These are phyloP conservation scores for Seiridium unicorne DNA, from an alignment of 2,329 filamentous ascomycete species.

Conservation along the genomic window DNA sequence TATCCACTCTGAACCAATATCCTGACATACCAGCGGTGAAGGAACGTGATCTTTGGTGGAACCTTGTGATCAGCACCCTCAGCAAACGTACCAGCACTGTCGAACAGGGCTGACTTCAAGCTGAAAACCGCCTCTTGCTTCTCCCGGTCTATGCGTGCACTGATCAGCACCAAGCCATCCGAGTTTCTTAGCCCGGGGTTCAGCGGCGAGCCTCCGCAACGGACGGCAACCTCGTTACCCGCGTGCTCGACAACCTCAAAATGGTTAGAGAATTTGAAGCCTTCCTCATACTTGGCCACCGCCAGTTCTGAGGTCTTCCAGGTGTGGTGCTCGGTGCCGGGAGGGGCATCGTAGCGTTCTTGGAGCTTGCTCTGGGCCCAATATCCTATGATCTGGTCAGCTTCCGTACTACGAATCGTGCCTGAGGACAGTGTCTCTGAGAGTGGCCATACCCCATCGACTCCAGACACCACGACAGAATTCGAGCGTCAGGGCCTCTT, in stretches of 20 bases:
- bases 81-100: constrained; percentile 20
- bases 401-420: background rate
- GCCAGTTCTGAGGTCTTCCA: constrained; percentile 27
- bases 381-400: constrained; percentile 41
- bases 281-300: constrained; percentile 22
- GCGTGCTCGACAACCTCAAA: constrained; percentile 30
- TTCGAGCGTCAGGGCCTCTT: constrained; percentile 56
- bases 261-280: constrained; percentile 29
- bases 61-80: constrained; percentile 18
- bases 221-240: constrained; percentile 26
- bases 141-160: constrained; percentile 26
- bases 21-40: constrained; percentile 28
- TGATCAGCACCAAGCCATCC: constrained; percentile 28
- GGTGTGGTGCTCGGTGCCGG: constrained; percentile 26
- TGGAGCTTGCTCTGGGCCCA: constrained; percentile 27
- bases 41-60: constrained; percentile 22
- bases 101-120: constrained; percentile 28
- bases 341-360: constrained; percentile 27
- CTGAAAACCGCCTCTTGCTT: constrained; percentile 25
- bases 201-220: constrained; percentile 27
- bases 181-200: constrained; percentile 24
- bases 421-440: background rate
- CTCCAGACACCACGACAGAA: constrained; percentile 69
- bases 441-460: constrained; percentile 53
- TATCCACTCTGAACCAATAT: constrained; percentile 24